Evolutionary conservation across 2,329 filamentous ascomycete species (phyloP), one percentile per base, ranked within the genome.

Genomic region (Diaporthe citri): DNA sequence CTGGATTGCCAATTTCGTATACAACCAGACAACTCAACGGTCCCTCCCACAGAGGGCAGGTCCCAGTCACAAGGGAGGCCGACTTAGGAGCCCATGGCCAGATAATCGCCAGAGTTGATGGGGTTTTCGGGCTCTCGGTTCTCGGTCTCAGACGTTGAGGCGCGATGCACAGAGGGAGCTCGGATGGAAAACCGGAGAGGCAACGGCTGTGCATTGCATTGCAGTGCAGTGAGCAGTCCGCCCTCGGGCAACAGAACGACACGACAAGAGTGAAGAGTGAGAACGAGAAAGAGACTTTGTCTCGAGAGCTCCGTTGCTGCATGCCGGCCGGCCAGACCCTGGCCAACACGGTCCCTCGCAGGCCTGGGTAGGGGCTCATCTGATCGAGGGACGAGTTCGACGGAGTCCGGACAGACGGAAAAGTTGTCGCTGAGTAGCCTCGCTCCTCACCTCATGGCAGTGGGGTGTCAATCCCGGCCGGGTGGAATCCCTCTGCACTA

Each of bases 341-440:
- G 31, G 31, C 43, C 13, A 25, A n/a, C 43, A 43, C 28, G 62
- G 48, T 48, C 13, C 62, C 28, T 67, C 62, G 13, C 31, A 39
- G 62, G 46, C 46, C 46, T 67, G 64, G 64, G 64, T 67, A 67
- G 46, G 64, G 64, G 31, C 64, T 67, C 46, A 67, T 67, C 64
- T 67, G 64, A 67, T 36, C 13, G 46, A 67, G 41, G 43, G 8
- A 52, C 59, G 48, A 60, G 31, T 62, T 48, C 10, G 60, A 59
- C 62, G 72, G 52, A 43, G 57, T 62, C 72, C 75, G 75, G 75
- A 74, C 75, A 73, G 75, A 75, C 69, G 75, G 75, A 76, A 74
- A 55, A 59, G 55, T 36, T 60, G n/a, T 62, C 34, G 31, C 34
- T 41, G 28, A 17, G 55, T 15, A 20, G n/a, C n/a, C 52, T 73